These are phyloP conservation scores for Mortierella sp. DNA, from an alignment of 371 early-diverging fungal species.

Conservation along the genomic window DNA sequence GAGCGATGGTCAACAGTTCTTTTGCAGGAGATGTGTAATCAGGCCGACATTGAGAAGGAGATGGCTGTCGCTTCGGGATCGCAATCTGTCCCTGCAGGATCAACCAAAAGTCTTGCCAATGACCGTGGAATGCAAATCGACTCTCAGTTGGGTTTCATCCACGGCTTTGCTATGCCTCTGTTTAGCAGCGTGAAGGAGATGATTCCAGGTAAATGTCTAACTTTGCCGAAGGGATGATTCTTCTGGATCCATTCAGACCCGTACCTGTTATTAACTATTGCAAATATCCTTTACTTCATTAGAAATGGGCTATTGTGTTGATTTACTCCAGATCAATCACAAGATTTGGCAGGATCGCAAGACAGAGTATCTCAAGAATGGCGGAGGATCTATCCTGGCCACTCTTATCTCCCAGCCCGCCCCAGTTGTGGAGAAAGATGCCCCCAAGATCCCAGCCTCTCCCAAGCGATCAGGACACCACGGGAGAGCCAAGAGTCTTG, in stretches of 20 bases:
- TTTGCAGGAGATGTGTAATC: slow-evolving; percentile 72
- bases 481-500: slow-evolving; percentile 4
- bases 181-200: slow-evolving; percentile 71
- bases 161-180: slow-evolving; percentile 74
- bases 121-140: slow-evolving; percentile 65
- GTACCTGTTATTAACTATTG: neutral
- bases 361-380: slow-evolving; percentile 47
- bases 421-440: slow-evolving; percentile 15
- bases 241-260: no score
- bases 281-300: neutral
- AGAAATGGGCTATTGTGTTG: slow-evolving; percentile 57
- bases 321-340: slow-evolving; percentile 49
- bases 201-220: slow-evolving; percentile 59
- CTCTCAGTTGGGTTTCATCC: slow-evolving; percentile 80
- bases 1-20: slow-evolving; percentile 69
- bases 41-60: slow-evolving; percentile 75
- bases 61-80: slow-evolving; percentile 64
- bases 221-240: no score
- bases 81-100: slow-evolving; percentile 68
- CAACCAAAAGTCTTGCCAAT: slow-evolving; percentile 51
- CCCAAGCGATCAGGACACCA: slow-evolving; percentile 16
- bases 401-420: neutral
- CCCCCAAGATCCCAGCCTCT: slow-evolving; percentile 13
- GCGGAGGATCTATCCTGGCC: slow-evolving; percentile 10
- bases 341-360: slow-evolving; percentile 51